phyloP scores from a whole-genome alignment of 345 rosid species.

The Acer yangbiense region DNA sequence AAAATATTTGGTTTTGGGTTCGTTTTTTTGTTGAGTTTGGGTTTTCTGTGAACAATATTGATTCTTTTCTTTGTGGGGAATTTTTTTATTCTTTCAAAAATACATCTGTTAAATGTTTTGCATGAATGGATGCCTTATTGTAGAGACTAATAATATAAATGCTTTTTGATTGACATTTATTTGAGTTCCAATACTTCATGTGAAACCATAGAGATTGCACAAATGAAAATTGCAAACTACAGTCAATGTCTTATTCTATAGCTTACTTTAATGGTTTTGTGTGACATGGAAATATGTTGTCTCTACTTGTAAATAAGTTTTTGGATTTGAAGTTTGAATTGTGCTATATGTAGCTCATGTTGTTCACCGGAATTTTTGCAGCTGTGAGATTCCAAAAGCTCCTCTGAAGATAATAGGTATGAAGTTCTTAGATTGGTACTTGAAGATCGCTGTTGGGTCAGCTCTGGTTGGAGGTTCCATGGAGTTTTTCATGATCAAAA shows the following conservation, averaged over 20 bases:
- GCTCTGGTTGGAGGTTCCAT: conserved; percentile 82
- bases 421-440: conserved; percentile 83
- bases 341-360: neutral
- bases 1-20: no score
- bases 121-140: no score
- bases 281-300: neutral
- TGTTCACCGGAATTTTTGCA: neutral
- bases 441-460: conserved; percentile 75
- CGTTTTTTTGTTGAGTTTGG: no score
- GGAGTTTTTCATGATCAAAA: conserved; percentile 94
- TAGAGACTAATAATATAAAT: neutral
- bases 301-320: neutral
- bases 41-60: no score
- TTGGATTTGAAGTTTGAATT: neutral
- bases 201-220: neutral
- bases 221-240: neutral
- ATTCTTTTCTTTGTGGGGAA: no score
- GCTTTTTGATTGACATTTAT: neutral
- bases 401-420: conserved; percentile 13
- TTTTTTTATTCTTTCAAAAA: no score
- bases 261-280: neutral
- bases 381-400: neutral
- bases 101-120: no score
- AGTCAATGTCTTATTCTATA: neutral
- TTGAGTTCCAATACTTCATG: neutral